Evolutionary conservation across 345 rosid species (phyloP), one percentile per base, ranked within the genome.

Genomic region (Brassica juncea): DNA sequence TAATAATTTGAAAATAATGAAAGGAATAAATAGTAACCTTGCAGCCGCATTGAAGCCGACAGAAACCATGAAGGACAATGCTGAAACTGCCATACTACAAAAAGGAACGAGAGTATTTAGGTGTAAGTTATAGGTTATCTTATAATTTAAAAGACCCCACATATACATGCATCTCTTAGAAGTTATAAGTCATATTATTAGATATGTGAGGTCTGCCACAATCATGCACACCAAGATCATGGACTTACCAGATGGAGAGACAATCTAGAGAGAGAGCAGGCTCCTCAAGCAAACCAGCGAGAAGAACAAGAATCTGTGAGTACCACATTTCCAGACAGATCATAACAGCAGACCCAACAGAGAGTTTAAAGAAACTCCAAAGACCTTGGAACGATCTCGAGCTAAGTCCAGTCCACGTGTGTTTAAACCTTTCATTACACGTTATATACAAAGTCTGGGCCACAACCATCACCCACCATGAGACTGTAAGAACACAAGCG

Each of bases 31-130:
- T 30, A 31, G 23, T 63, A n/a, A 63, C 67, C 67, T 63, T 63
- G 21, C 67, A 63, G 67, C 67, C 39, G 67, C 67, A 63, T 63
- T 63, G 23, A 63, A 63, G 39, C 67, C 67, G 21, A 63, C 67
- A 0, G 67, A 63, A 39, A 63, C 67, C 67, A 63, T 63, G 67
- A 63, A 63, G 10, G 67, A 63, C 34, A 63, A 2, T 63, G 23
- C 21, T n/a, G 67, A 63, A 63, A 63, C 39, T 1, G 67, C 15
- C 67, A 63, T 31, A 63, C 67, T 63, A 9, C 23, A 27, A 60
- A 57, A 8, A 58, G 9, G 27, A 1, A 10, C 47, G 11, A 9
- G 47, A 39, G 11, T 39, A 39, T 39, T 39, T 39, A 39, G 47
- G 0, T 39, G 2, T 39, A 39, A 39, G 47, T 39, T 39, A 39